phyloP scores from a whole-genome alignment of 176 grass and related monocot genomes.

The Phragmites australis region DNA sequence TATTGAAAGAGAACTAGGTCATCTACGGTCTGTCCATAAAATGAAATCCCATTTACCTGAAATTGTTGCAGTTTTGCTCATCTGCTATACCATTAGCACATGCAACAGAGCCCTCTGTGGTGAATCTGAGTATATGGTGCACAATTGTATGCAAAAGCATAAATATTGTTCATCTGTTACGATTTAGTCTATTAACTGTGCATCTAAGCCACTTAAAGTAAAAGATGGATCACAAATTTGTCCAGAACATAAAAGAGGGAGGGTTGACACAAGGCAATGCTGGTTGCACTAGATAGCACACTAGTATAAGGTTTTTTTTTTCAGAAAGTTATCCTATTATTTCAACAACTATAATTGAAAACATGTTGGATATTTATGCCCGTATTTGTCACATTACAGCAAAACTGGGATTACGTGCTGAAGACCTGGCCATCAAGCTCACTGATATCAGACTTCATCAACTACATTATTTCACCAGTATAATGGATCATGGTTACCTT shows the following conservation, averaged over 20 bases:
- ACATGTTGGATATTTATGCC: not conserved
- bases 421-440: constrained; percentile 70
- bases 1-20: not conserved
- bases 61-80: not conserved
- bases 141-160: not conserved
- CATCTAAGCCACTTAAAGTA: not conserved
- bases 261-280: not conserved
- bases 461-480: constrained; percentile 56
- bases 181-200: not conserved
- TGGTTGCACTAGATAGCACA: not conserved
- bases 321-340: not conserved
- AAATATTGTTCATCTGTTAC: not conserved
- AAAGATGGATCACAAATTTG: not conserved
- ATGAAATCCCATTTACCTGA: constrained; percentile 1
- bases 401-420: constrained; percentile 73
- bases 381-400: constrained; percentile 30
- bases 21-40: not conserved
- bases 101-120: not conserved
- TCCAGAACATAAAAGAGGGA: not conserved
- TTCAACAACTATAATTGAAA: not conserved
- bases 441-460: constrained; percentile 62
- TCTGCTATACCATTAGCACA: not conserved
- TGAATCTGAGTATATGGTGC: no score
- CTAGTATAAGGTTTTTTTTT: not conserved
- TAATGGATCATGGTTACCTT: not conserved